phyloP scores from a whole-genome alignment of 2,329 filamentous ascomycete genomes.

The Colletotrichum higginsianum region DNA sequence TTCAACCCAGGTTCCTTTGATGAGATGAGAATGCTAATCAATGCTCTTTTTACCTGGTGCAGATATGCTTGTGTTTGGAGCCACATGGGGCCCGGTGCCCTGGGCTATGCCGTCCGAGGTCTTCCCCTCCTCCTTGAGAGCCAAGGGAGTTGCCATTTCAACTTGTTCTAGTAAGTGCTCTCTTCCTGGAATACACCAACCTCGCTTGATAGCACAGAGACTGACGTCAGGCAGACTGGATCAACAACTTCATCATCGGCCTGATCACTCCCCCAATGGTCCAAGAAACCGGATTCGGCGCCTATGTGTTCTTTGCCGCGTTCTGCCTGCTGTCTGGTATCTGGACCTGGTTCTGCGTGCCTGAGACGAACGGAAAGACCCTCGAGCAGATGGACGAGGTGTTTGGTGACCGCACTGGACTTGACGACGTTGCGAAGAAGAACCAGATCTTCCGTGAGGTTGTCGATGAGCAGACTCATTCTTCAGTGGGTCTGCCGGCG shows the following conservation, averaged over 20 bases:
- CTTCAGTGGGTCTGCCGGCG: background rate
- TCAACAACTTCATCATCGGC: conserved; percentile 60
- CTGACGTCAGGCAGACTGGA: conserved; percentile 45
- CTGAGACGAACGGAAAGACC: conserved; percentile 52
- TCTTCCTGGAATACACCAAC: accelerated
- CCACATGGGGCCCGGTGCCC: conserved; percentile 67
- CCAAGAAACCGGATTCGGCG: conserved; percentile 59
- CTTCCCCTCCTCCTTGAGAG: conserved; percentile 53
- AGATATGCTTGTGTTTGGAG: conserved; percentile 73
- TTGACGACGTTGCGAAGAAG: conserved; percentile 43
- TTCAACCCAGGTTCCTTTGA: too few species aligned
- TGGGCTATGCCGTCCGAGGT: conserved; percentile 58
- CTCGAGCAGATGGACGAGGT: conserved; percentile 55
- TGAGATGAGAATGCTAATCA: background rate
- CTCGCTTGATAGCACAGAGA: too few species aligned
- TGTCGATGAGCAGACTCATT: conserved; percentile 24
- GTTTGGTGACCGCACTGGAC: conserved; percentile 49
- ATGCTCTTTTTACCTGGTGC: conserved; percentile 52
- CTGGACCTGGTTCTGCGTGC: conserved; percentile 48
- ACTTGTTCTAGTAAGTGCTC: conserved; percentile 48
- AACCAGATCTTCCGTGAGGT: conserved; percentile 36
- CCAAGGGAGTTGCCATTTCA: conserved; percentile 48
- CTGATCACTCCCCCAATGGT: conserved; percentile 64
- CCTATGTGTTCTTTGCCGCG: conserved; percentile 54
- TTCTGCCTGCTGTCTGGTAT: conserved; percentile 46